Evolutionary conservation across 805 yeast genomes (phyloP), one percentile per base, ranked within the genome.

Genomic region (Ogataea parapolymorpha): DNA sequence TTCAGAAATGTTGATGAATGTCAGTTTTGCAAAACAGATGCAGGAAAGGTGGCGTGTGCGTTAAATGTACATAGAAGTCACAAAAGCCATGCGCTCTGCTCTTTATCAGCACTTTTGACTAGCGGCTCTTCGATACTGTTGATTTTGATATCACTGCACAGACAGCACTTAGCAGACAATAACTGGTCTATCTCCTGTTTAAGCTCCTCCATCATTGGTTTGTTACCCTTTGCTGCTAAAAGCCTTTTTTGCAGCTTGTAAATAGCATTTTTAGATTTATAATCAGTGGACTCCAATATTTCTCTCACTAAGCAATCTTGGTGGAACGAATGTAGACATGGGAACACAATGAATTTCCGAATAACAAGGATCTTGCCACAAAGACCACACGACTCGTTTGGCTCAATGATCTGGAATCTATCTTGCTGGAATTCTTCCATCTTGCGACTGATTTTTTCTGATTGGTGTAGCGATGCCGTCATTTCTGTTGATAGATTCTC

Each of bases 271-370:
- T 82, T 81, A 37, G 82, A 71, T 28, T 78, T 71, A 57, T 81
- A 82, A 50, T 87, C 88, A 32, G 79, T 80, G 23, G 83, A 79
- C 26, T 70, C 68, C 38, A 82, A 56, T 25, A 84, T 76, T 27
- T 67, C 67, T 42, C 76, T 74, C 6, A 84, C 75, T n/a, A 88
- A 61, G 65, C 99, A 93, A 58, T 89, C 96, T 37, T 80, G 81
- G 58, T 93, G 98, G 64, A 86, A 85, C 5, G 86, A 78, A 59
- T 93, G 99, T 42, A 77, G 83, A 58, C 99, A 93, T 0, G 96
- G 96, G 56, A 87, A 93, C 5, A 81, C 78, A 39, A 82, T 73
- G 51, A 89, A 89, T 56, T 79, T 84, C 42, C 88, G 75, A 4
- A 81, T 75, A 3, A 87, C 73, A 32, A 91, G 66, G 7, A 93